Percentiles rank a stretch among this genome's conserved stretches.
Evolutionary conservation across 1,139 yeast genomes (phyloP).

Genomic region (Scheffersomyces titani): DNA sequence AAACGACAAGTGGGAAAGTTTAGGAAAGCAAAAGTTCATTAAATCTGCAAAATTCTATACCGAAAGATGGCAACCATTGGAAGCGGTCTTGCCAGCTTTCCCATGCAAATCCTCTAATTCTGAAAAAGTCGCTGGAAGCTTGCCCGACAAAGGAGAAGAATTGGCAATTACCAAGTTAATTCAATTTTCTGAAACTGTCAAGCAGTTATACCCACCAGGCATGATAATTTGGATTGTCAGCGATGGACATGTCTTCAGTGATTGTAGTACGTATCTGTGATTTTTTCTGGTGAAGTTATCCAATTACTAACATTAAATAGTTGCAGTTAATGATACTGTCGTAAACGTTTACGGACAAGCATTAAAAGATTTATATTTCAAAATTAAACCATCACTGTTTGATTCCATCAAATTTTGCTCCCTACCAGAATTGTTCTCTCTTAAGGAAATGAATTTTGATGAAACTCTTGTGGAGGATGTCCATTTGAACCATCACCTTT

Average conservation of each 20-base stretch:
- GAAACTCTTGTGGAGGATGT: slow-evolving; percentile 19
- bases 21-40: slow-evolving; percentile 45
- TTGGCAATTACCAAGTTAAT: slow-evolving; percentile 37
- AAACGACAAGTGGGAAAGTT: slow-evolving; percentile 50
- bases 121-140: slow-evolving; percentile 50
- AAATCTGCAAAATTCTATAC: slow-evolving; percentile 49
- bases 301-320: slow-evolving; percentile 16
- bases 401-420: slow-evolving; percentile 36
- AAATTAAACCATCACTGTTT: slow-evolving; percentile 24
- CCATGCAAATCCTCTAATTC: slow-evolving; percentile 63
- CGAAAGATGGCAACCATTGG: slow-evolving; percentile 45
- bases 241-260: slow-evolving; percentile 68
- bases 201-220: slow-evolving; percentile 54
- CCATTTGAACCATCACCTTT: slow-evolving; percentile 32
- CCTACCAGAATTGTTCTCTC: slow-evolving; percentile 36
- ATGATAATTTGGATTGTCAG: slow-evolving; percentile 57
- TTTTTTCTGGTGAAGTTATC: background rate
- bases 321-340: slow-evolving; percentile 51
- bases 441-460: slow-evolving; percentile 19
- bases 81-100: slow-evolving; percentile 63
- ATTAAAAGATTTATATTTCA: slow-evolving; percentile 41
- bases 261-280: slow-evolving; percentile 46
- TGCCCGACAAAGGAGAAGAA: slow-evolving; percentile 53
- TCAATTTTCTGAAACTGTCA: slow-evolving; percentile 31
- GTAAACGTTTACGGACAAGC: slow-evolving; percentile 50